A percentile compares a stretch with the other conserved stretches of the same genome.
Conservation (phyloP, 164 flowering plant species). For the Sextonia rubra region DNA sequence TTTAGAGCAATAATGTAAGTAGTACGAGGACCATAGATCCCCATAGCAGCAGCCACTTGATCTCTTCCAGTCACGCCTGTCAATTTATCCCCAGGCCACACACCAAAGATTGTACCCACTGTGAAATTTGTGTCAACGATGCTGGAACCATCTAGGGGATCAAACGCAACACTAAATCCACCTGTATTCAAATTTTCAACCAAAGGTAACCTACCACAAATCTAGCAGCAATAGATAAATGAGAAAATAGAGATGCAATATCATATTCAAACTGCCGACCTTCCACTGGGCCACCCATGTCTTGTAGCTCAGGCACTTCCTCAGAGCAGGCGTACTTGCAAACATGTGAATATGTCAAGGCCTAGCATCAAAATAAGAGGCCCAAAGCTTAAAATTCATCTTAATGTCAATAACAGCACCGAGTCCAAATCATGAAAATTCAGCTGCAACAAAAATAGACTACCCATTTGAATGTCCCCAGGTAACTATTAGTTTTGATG, state of each 20-base stretch:
- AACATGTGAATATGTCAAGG: conserved; percentile 79
- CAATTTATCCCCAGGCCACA: conserved; percentile 96
- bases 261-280: conserved; percentile 30
- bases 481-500: no score
- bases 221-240: not conserved
- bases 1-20: conserved; percentile 89
- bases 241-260: not conserved
- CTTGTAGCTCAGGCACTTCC: conserved; percentile 95
- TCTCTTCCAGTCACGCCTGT: conserved; percentile 84
- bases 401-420: not conserved
- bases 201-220: not conserved
- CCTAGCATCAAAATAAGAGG: conserved; percentile 36
- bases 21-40: conserved; percentile 90
- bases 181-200: conserved; percentile 35
- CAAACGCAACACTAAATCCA: conserved; percentile 97
- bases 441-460: not conserved
- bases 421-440: not conserved
- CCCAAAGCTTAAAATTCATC: conserved; percentile 1
- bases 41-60: conserved; percentile 99
- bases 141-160: conserved; percentile 97
- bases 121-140: conserved; percentile 98
- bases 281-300: conserved; percentile 96
- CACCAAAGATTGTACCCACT: conserved; percentile 97
- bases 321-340: conserved; percentile 99
- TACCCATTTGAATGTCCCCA: no score